Base-by-base conservation (phyloP, 495 filamentous ascomycete genomes). In the Neurospora sp. region DNA sequence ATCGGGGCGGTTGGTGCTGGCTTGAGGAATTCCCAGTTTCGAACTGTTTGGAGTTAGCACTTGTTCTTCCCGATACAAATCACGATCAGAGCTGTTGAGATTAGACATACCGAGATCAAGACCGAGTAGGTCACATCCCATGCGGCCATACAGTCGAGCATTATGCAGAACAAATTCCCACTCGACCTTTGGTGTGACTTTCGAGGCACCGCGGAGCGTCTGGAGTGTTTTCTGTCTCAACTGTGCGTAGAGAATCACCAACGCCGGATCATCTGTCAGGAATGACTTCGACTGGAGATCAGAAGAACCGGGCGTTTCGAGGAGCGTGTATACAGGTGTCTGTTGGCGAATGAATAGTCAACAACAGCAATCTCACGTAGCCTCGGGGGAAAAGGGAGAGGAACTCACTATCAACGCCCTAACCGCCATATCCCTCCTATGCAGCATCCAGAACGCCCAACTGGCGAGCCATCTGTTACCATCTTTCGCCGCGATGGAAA, bases 371-470 rank as follows among this genome's bases (percentile, higher is more conserved):
- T 69, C 62, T 73, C 17, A 38, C 72, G 42, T 71, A 45, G 31
- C 48, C 38, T 74, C 69, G 37, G 37, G 38, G 28, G 21, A 10
- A 45, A 72, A 13, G 9, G 66, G 70, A 19, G 21, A 15, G 37
- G 19, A 39, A 80, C 83, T 82, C 79, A 88, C 86, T 70, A 98
- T 90, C 4, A 98, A 81, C n/a, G 92, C 90, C 21, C 92, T 88
- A 6, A 98, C 93, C 17, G 95, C 93, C 86, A 93, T 92, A 77
- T 96, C 94, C 48, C 89, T 87, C 71, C 90, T 85, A 45, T 90
- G 89, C 21, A 99, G 86, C 90, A 97, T 94, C 92, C 94, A 97
- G 81, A 95, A 97, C 5, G 93, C 93, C 96, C 96, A 99, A 1
- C 92, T 93, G 3, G 94, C 93, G 69, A 96, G 89, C 96, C 96